Evolutionary conservation across 768 basidiomycete genomes (phyloP).

Genomic region (Agaricus blazei): DNA sequence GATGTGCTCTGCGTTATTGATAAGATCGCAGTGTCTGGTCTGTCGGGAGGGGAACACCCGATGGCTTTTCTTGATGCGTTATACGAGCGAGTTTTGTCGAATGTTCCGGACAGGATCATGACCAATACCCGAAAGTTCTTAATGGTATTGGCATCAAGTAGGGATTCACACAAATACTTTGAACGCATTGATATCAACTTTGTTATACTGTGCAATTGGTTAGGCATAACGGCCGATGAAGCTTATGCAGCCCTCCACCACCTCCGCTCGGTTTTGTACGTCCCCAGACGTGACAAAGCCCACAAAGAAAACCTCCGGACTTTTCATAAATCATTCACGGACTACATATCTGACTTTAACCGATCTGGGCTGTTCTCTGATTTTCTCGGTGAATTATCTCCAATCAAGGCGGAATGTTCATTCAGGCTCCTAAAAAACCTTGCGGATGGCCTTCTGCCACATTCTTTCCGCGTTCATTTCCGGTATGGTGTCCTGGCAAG

Average conservation of each 20-base stretch:
- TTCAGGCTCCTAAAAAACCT: neutral
- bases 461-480: no score
- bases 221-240: neutral
- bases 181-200: no score
- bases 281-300: neutral
- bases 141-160: neutral
- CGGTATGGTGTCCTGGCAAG: no score
- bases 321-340: neutral
- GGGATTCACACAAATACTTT: neutral
- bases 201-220: neutral
- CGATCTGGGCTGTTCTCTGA: neutral
- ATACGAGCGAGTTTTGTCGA: neutral
- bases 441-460: no score
- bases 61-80: conserved; percentile 9
- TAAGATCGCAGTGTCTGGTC: neutral
- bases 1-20: conserved; percentile 1
- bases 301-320: neutral
- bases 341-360: neutral
- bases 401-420: neutral
- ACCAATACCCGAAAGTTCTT: neutral
- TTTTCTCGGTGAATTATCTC: neutral
- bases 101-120: neutral
- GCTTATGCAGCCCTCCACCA: neutral
- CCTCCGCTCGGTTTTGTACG: neutral
- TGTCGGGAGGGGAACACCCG: neutral